A percentile compares a stretch with the other conserved stretches of the same genome.
These are phyloP conservation scores for Pilobolus umbonatus DNA, from an alignment of 192 early-diverging fungal species.

Conservation along the genomic window DNA sequence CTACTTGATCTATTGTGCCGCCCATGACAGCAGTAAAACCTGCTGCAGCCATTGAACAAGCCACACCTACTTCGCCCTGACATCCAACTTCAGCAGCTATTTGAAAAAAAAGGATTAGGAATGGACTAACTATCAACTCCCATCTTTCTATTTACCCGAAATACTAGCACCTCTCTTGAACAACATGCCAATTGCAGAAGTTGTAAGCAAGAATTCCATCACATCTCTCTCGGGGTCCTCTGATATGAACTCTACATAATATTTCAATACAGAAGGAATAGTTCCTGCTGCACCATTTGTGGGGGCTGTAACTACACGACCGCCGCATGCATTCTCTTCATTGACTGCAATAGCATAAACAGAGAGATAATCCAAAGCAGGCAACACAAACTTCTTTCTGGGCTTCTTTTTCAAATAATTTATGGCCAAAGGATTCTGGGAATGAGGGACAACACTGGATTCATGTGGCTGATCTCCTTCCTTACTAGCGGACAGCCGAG, in stretches of 20 bases:
- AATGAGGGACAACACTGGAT: background rate
- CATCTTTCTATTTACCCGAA: conserved; percentile 31
- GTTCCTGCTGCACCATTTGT: conserved; percentile 95
- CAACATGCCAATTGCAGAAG: conserved; percentile 95
- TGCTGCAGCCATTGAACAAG: conserved; percentile 94
- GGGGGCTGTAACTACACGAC: conserved; percentile 88
- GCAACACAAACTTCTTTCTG: conserved; percentile 57
- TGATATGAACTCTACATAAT: conserved; percentile 92
- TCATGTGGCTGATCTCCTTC: background rate
- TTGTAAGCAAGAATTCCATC: conserved; percentile 88
- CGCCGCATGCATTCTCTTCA: conserved; percentile 85
- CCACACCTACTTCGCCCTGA: conserved; percentile 96
- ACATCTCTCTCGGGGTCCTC: conserved; percentile 77
- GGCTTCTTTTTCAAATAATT: conserved; percentile 34
- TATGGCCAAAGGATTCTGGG: conserved; percentile 23
- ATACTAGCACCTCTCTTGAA: conserved; percentile 95
- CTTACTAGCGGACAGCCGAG: conserved; percentile 8
- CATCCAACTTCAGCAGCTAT: conserved; percentile 91
- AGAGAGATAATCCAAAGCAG: conserved; percentile 87
- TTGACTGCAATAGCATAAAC: conserved; percentile 96
- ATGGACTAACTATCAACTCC: background rate
- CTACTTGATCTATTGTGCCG: conserved; percentile 81
- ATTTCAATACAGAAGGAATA: conserved; percentile 92
- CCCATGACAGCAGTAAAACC: conserved; percentile 97
- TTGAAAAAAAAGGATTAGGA: background rate